Base-by-base conservation (phyloP, 2,329 filamentous ascomycete species). In the Botrytis fragariae region DNA sequence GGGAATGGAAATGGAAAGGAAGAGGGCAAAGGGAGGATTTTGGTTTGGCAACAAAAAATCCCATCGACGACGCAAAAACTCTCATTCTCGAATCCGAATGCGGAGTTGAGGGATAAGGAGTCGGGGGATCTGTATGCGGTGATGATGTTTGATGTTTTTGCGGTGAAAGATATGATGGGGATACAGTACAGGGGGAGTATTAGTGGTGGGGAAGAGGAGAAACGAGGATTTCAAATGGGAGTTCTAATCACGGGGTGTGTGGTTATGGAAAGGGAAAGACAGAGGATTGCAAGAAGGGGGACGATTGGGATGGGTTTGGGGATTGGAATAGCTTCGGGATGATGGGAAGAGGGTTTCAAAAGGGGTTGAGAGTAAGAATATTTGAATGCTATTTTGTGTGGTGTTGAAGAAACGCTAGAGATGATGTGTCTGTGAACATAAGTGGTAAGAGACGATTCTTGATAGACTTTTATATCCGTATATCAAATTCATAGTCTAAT, bases 381-480 rank as follows among this genome's bases (percentile, higher is more conserved):
- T 8, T 37, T 14, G 7, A 1, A 42, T 16, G 7, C 16, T 6
- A 7, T 4, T 4, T 42, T 16, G 42, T 42, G 42, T 42, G 22
- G 6, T 25, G 45, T 51, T 25, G 22, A 37, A 14, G 20, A 60
- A 37, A 12, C 14, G n/a, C 29, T 16, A 25, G 32, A 60, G 6
- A 22, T 10, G 48, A 1, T 25, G 0, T 14, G 0, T 54, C 25
- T n/a, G 12, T 54, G 1, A n/a, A 16, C 3, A 4, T n/a, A 16
- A 16, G 10, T n/a, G n/a, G 14, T 0, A 12, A n/a, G 25, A 54
- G 22, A 14, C n/a, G 1, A 2, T n/a, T n/a, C n/a, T n/a, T 12
- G 9, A 48, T 51, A 12, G 5, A n/a, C 6, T 51, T 51, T 0
- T 54, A n/a, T n/a, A n/a, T 54, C 25, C 1, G 12, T 12, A n/a